Percentiles rank a stretch among this genome's conserved stretches.
Conservation (phyloP, 78 protist species). For the Guillardia theta region DNA sequence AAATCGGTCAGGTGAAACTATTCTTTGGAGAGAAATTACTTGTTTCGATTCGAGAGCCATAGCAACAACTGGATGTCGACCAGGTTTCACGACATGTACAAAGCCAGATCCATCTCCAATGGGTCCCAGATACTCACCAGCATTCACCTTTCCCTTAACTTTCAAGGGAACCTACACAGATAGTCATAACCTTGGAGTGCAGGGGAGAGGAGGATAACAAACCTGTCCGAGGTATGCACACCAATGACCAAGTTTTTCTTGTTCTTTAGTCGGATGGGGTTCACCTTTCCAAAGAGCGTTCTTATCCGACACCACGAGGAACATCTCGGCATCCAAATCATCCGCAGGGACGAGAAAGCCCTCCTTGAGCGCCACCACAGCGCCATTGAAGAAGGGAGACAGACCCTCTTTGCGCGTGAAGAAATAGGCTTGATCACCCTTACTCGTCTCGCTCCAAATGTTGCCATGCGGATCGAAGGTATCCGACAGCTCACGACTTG, state of each 20-base stretch:
- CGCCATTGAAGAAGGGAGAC: neutral
- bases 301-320: neutral
- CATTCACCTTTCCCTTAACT: neutral
- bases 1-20: too few relatives aligned
- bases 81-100: neutral
- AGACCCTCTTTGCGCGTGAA: neutral
- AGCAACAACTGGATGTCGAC: neutral
- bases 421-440: neutral
- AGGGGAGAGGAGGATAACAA: too few relatives aligned
- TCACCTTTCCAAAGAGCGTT: conserved; percentile 3
- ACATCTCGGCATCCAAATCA: neutral
- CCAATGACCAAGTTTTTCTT: neutral
- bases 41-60: neutral
- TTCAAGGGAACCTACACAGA: neutral
- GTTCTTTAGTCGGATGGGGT: neutral
- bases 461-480: too few relatives aligned
- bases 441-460: neutral
- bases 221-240: neutral
- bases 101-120: neutral
- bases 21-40: too few relatives aligned
- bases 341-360: neutral
- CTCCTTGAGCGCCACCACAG: neutral
- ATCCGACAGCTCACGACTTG: too few relatives aligned
- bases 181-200: too few relatives aligned
- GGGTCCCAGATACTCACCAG: neutral